Base-by-base conservation (phyloP, 1,284 basidiomycete species). In the Austroboletus rostrupii region DNA sequence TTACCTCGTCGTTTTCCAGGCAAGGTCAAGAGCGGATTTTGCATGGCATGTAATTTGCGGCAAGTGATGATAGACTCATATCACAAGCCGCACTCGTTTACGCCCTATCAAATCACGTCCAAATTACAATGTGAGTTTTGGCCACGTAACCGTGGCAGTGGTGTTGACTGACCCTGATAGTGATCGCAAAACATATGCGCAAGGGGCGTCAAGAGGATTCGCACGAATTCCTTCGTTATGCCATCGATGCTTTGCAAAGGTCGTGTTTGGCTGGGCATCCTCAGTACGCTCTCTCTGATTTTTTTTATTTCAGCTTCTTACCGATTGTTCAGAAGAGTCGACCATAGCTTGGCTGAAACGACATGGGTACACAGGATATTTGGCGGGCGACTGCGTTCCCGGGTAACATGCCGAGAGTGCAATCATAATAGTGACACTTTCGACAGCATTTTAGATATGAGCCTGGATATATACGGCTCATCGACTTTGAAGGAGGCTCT, bases 211-310 rank as follows among this genome's bases (percentile, higher is more conserved):
- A 99, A 70, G 97, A 99, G 68, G 97, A 99, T 68, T 87, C 96
- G 4, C 97, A 99, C 69, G 97, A 99, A 70, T 99, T 99, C 64
- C 81, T 99, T 47, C 86, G 97, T 28, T 97, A 97, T 69, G 85
- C 90, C 21, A 85, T 98, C 33, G 97, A 99, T 62, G 88, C 88
- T 23, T 70, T 97, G 48, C 95, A 97, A 69, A 90, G 87, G 62
- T 83, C 88, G 10, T 92, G 89, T 65, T 73, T 96, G 47, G 79
- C 80, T 40, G 87, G 85, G 20, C 70, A 81, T 46, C 75, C 87
- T 50, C 81, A 84, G 88, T 92, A 65, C 60, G 82, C 76, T 47
- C 55, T 45, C 41, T 47, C 21, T 39, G 14, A 41, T 41, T 43
- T 48, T 43, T 48, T 12, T 49, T n/a, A 35, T 16, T 45, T 19